These are phyloP conservation scores for Fusarium clavum DNA, from an alignment of 2,329 filamentous ascomycete species.

Conservation along the genomic window DNA sequence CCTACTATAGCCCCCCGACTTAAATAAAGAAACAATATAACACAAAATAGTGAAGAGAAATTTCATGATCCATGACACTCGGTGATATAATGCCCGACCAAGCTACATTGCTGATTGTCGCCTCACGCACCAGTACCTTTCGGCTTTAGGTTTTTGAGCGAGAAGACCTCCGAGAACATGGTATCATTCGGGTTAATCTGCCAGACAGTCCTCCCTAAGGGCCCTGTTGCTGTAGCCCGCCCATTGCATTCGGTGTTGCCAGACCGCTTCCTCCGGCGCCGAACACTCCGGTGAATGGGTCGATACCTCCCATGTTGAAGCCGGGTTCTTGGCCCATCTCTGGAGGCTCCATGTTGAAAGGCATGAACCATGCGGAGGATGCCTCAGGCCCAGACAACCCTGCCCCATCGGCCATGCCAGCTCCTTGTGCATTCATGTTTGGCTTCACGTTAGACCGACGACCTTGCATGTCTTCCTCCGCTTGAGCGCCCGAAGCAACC, in stretches of 20 bases:
- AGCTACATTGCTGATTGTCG: not conserved
- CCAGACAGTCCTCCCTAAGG: conserved; percentile 42
- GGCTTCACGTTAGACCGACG: conserved; percentile 47
- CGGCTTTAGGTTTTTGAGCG: conserved; percentile 15
- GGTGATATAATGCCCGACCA: not conserved
- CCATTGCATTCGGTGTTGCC: conserved; percentile 51
- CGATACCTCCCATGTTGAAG: conserved; percentile 57
- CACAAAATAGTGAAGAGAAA: not conserved
- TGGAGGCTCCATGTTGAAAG: conserved; percentile 89
- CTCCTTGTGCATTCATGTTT: conserved; percentile 47
- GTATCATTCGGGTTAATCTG: conserved; percentile 16
- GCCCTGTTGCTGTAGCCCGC: conserved; percentile 49
- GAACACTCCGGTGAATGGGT: conserved; percentile 64
- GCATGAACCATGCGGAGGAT: conserved; percentile 87
- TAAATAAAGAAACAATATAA: not conserved
- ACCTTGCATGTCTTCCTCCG: conserved; percentile 43
- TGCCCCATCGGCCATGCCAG: conserved; percentile 36
- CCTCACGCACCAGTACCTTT: conserved; percentile 7
- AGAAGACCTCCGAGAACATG: conserved; percentile 21
- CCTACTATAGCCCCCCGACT: not conserved
- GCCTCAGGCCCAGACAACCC: conserved; percentile 56
- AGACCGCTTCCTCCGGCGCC: conserved; percentile 54
- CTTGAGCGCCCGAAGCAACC: conserved; percentile 50
- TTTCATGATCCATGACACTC: not conserved
- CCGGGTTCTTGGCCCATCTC: conserved; percentile 64